Evolutionary conservation across 768 basidiomycete species (phyloP).

Genomic region (Sarcodon sp.): DNA sequence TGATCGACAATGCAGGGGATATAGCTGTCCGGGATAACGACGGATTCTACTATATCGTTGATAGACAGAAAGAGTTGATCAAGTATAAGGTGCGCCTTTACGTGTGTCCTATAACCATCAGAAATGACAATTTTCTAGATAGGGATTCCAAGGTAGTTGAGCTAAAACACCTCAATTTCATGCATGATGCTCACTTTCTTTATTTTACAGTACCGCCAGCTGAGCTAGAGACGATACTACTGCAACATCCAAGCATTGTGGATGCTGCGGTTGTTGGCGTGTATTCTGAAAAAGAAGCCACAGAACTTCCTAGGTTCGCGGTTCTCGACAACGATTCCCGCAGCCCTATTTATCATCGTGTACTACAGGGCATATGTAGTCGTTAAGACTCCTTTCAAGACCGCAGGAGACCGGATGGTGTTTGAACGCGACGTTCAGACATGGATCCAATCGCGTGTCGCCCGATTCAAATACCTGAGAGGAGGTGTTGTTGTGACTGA

Average conservation of each 20-base stretch:
- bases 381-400: slow-evolving; percentile 23
- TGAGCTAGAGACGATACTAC: slow-evolving; percentile 66
- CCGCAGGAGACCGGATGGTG: slow-evolving; percentile 19
- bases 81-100: slow-evolving; percentile 46
- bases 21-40: slow-evolving; percentile 53
- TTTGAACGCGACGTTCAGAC: slow-evolving; percentile 40
- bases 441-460: slow-evolving; percentile 66
- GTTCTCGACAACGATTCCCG: too few relatives aligned
- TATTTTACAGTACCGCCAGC: slow-evolving; percentile 60
- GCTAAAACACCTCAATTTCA: too few relatives aligned
- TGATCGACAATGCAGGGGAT: slow-evolving; percentile 34
- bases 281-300: slow-evolving; percentile 49
- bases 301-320: slow-evolving; percentile 65
- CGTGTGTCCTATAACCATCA: neutral
- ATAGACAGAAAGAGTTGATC: slow-evolving; percentile 63
- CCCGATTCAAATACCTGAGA: slow-evolving; percentile 65
- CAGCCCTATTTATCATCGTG: neutral
- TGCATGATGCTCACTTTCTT: neutral
- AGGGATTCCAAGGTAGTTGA: slow-evolving; percentile 50
- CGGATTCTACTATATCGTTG: slow-evolving; percentile 66
- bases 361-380: slow-evolving; percentile 48
- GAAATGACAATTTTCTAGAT: neutral
- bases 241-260: slow-evolving; percentile 63
- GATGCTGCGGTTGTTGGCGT: slow-evolving; percentile 80
- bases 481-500: slow-evolving; percentile 56